These are phyloP conservation scores for Trichoderma hamatum DNA, from an alignment of 2,329 filamentous ascomycete species.

Conservation along the genomic window DNA sequence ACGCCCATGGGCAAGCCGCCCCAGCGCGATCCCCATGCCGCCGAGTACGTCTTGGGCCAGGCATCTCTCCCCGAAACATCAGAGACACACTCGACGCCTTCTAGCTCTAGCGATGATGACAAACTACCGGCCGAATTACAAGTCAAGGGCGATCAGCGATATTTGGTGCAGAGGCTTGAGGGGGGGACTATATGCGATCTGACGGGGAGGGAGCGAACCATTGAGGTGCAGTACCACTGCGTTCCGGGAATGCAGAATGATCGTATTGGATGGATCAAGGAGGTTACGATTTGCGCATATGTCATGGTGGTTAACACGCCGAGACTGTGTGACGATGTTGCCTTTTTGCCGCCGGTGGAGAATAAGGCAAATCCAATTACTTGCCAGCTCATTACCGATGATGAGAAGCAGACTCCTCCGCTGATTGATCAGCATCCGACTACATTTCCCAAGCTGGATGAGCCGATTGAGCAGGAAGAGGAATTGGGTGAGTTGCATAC, in stretches of 20 bases:
- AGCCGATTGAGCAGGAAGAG: constrained; percentile 25
- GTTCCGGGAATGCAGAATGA: constrained; percentile 72
- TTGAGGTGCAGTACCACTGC: constrained; percentile 83
- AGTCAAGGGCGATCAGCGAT: constrained; percentile 80
- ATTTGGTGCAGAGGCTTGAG: constrained; percentile 79
- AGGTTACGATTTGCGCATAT: constrained; percentile 87
- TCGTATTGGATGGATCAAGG: constrained; percentile 89
- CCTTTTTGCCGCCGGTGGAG: constrained; percentile 80
- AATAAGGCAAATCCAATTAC: constrained; percentile 75
- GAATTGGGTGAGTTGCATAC: constrained; percentile 21
- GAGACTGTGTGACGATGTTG: constrained; percentile 82
- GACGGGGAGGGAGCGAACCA: constrained; percentile 76
- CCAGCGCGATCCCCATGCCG: constrained; percentile 72
- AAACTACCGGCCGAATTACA: constrained; percentile 66
- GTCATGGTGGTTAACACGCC: constrained; percentile 92
- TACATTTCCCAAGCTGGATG: constrained; percentile 37
- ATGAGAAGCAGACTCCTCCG: constrained; percentile 35
- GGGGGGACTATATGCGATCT: constrained; percentile 85
- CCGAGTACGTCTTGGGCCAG: constrained; percentile 77
- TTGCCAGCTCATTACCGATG: constrained; percentile 69
- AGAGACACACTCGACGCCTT: constrained; percentile 31
- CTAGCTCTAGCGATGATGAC: constrained; percentile 32
- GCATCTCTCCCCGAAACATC: constrained; percentile 40
- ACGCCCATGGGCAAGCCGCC: constrained; percentile 71
- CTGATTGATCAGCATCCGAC: constrained; percentile 41